phyloP scores from a whole-genome alignment of 257 asterid species.

The Ilex asprella region DNA sequence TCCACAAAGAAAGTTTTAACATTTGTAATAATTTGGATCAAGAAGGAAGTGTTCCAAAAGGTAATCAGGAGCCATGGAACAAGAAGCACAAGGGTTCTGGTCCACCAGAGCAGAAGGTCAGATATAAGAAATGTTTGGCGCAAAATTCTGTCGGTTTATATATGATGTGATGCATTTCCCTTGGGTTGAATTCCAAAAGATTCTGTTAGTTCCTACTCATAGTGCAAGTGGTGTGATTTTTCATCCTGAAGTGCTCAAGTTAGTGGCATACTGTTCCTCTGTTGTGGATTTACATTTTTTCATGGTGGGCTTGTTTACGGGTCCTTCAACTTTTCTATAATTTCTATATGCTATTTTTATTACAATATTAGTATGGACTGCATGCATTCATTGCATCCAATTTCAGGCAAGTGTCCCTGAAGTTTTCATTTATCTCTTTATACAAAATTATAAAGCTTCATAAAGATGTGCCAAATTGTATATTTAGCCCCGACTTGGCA shows the following conservation, averaged over 20 bases:
- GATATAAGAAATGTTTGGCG: slow-evolving; percentile 1
- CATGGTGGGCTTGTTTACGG: neutral
- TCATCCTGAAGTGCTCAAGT: slow-evolving; percentile 6
- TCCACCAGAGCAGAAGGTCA: slow-evolving; percentile 90
- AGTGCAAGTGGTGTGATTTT: neutral
- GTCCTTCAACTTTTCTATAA: neutral
- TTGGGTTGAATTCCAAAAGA: neutral
- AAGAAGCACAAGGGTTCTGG: slow-evolving; percentile 48
- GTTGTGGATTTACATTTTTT: neutral
- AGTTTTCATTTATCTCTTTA: no score
- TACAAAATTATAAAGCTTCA: no score
- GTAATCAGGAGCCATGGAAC: slow-evolving; percentile 50
- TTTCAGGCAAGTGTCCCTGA: no score
- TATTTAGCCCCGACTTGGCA: no score
- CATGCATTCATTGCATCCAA: no score
- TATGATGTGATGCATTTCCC: neutral
- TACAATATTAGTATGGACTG: no score
- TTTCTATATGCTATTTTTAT: no score
- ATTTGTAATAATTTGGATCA: slow-evolving; percentile 33
- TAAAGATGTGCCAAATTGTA: no score
- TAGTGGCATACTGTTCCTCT: neutral
- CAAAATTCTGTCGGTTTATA: neutral
- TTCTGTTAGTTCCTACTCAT: neutral
- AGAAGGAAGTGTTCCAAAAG: slow-evolving; percentile 41
- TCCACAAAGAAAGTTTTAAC: slow-evolving; percentile 27